Percentiles rank a stretch among this genome's conserved stretches.
Evolutionary conservation across 208 protist species (phyloP).

Genomic region (Wallacemonas sp.): DNA sequence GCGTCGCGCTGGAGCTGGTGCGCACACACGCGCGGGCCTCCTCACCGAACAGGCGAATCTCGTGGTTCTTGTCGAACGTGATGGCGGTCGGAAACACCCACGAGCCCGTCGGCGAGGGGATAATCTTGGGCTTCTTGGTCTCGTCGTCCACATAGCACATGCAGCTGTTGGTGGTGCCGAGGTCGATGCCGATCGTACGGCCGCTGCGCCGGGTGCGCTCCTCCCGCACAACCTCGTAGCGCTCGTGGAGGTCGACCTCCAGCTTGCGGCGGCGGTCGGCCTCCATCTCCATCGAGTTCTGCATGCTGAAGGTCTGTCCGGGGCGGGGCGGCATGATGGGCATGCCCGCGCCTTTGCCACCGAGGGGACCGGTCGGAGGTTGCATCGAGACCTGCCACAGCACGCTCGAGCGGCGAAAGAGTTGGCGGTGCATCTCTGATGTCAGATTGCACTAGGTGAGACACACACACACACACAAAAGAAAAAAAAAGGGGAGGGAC

Average conservation of each 20-base stretch:
- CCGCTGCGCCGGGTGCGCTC: slow-evolving; percentile 40
- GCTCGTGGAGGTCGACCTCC: slow-evolving; percentile 56
- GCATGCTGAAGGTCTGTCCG: slow-evolving; percentile 58
- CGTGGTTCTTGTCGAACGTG: slow-evolving; percentile 91
- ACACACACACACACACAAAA: slow-evolving; percentile 4
- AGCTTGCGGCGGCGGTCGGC: slow-evolving; percentile 71
- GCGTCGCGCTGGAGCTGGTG: slow-evolving; percentile 83
- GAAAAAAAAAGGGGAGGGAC: slow-evolving; percentile 13
- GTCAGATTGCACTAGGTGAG: too few relatives aligned
- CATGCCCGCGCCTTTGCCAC: slow-evolving; percentile 1
- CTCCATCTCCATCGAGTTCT: slow-evolving; percentile 83
- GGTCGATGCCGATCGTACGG: slow-evolving; percentile 96
- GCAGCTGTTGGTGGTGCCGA: slow-evolving; percentile 98
- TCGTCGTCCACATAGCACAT: slow-evolving; percentile 89
- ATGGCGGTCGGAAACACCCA: slow-evolving; percentile 92
- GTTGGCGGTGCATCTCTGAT: slow-evolving; percentile 42
- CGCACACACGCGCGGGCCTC: slow-evolving; percentile 86
- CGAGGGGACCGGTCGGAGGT: slow-evolving; percentile 22
- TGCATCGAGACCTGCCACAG: slow-evolving; percentile 39
- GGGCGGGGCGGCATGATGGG: slow-evolving; percentile 29
- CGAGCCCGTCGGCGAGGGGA: slow-evolving; percentile 89
- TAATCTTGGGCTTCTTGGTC: slow-evolving; percentile 83
- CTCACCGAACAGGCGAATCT: slow-evolving; percentile 86
- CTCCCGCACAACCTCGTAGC: slow-evolving; percentile 83
- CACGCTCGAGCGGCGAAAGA: slow-evolving; percentile 32